Base-by-base conservation (phyloP, 805 yeast species). In the Candida chauliodis region DNA sequence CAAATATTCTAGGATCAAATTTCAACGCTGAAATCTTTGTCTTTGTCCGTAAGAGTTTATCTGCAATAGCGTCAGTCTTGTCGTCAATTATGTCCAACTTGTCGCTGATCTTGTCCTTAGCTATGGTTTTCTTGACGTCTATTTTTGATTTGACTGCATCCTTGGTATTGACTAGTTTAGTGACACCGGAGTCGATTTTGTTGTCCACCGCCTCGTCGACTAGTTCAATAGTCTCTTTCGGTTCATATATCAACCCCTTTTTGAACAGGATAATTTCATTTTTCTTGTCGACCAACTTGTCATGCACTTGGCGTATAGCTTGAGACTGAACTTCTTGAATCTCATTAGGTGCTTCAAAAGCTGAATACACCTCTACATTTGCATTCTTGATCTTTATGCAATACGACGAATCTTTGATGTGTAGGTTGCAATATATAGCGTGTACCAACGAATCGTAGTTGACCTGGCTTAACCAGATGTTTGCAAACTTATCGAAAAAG, bases 391-490 rank as follows among this genome's bases (percentile, higher is more conserved):
- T 55, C 39, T 57, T 56, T 8, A 71, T 34, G 49, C 80, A 75
- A 37, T 55, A 62, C 30, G 76, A 59, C 4, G 43, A 27, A n/a
- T 36, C 35, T 38, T 1, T 42, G 21, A 14, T 31, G 35, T 59
- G 58, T 3, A 67, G 52, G 3, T 73, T 65, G 43, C 79, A 75
- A 43, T 71, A 70, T 1, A 56, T 54, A 0, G 77, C 71, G 32
- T 63, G 63, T 2, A 71, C 44, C 23, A 75, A 52, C 20, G 56
- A 55, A 11, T 52, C 50, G 35, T 61, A 54, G 10, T 58, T 52
- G 9, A 61, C 42, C 7, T 52, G 53, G 16, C 52, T 49, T 2
- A 61, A 47, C 78, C 77, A 74, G 9, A 51, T 53, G 18, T 49
- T 47, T 0, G 76, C 71, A 48, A 74, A 58, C 1, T 47, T 41